A percentile compares a stretch with the other conserved stretches of the same genome.
Evolutionary conservation across 805 yeast genomes (phyloP).

Genomic region (Isabelozyma rhagii): DNA sequence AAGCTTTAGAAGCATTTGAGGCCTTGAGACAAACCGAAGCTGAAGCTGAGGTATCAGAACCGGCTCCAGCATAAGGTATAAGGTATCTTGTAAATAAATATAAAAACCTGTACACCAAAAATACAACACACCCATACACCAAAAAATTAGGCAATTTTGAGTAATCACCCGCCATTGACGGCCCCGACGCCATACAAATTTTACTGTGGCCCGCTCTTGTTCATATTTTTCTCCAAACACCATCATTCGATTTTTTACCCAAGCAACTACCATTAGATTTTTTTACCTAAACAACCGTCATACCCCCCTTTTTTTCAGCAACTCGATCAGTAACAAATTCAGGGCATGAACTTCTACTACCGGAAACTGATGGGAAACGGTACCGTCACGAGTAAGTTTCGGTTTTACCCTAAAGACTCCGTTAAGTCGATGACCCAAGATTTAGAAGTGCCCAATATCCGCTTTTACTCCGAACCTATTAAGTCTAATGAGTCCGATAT

Average conservation of each 20-base stretch:
- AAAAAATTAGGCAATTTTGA: not conserved
- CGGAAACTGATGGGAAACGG: constrained; percentile 39
- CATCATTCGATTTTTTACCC: not conserved
- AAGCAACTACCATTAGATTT: not conserved
- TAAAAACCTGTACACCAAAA: constrained; percentile 1
- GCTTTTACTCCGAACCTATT: not conserved
- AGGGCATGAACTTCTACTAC: constrained; percentile 33
- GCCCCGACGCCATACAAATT: not conserved
- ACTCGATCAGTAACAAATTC: no score
- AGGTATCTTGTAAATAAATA: not conserved
- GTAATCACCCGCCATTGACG: not conserved
- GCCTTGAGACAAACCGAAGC: constrained; percentile 12
- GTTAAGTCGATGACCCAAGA: not conserved
- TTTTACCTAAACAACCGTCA: not conserved
- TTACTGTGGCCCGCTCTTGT: not conserved
- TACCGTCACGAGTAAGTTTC: constrained; percentile 34
- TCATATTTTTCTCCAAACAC: no score
- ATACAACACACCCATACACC: not conserved
- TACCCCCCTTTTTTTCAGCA: no score
- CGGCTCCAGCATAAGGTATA: not conserved
- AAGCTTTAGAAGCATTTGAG: constrained; percentile 34
- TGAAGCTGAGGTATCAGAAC: not conserved
- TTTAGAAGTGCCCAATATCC: not conserved
- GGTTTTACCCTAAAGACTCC: constrained; percentile 10
- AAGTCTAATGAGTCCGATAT: not conserved